Conservation (phyloP, 2,329 filamentous ascomycete genomes). For the Aspergillus sp. region DNA sequence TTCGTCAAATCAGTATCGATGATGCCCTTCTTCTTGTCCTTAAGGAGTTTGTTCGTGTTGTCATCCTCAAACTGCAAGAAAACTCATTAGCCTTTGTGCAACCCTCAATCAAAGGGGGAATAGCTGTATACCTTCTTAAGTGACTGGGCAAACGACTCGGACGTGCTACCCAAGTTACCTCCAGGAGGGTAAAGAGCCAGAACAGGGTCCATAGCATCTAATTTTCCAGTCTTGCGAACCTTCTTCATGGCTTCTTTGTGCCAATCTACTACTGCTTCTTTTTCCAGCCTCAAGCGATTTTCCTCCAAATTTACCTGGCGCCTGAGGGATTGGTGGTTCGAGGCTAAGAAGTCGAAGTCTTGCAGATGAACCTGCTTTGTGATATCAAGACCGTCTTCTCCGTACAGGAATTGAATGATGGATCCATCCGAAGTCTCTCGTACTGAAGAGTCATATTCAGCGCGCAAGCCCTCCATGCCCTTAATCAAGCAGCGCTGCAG, state of each 20-base stretch:
- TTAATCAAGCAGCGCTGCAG: constrained; percentile 97
- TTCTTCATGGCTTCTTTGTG: constrained; percentile 73
- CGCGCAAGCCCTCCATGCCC: constrained; percentile 92
- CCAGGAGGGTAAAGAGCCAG: constrained; percentile 72
- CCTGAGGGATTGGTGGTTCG: constrained; percentile 80
- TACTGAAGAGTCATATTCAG: constrained; percentile 91
- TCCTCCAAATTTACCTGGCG: constrained; percentile 70
- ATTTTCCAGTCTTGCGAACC: constrained; percentile 69
- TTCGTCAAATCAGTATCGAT: constrained; percentile 50
- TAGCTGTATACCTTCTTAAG: constrained; percentile 56
- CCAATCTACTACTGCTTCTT: constrained; percentile 64
- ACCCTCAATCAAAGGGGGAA: neutral
- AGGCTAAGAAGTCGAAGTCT: constrained; percentile 85
- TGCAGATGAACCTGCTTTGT: constrained; percentile 89
- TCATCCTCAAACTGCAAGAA: constrained; percentile 67
- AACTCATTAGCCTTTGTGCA: constrained; percentile 17
- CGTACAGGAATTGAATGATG: constrained; percentile 92
- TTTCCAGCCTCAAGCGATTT: constrained; percentile 56
- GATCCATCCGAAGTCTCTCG: constrained; percentile 84
- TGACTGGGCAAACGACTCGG: constrained; percentile 76
- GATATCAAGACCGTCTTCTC: constrained; percentile 92
- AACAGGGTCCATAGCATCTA: constrained; percentile 72
- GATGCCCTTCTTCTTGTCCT: constrained; percentile 56
- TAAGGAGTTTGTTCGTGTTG: constrained; percentile 65
- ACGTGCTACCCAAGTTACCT: constrained; percentile 79